Evolutionary conservation across 306 rosid species (phyloP), one percentile per base, ranked within the genome.

Genomic region (Corylus americana): DNA sequence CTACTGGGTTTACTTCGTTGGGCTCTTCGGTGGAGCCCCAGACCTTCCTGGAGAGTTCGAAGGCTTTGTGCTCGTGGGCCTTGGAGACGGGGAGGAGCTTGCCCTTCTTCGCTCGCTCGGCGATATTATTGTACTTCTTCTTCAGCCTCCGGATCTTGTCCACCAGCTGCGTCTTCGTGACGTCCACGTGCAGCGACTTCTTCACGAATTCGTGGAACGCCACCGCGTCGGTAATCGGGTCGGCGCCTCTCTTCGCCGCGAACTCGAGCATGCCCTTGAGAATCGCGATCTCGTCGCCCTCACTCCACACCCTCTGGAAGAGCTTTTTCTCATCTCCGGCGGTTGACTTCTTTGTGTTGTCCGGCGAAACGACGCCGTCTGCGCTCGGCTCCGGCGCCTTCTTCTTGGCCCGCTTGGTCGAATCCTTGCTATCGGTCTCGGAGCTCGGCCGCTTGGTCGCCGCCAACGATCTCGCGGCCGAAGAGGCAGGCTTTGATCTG

Each of bases 251-350:
- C 61, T 80, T 77, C 0, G 81, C 76, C 1, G 69, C 7, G 37
- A 50, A 91, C 0, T 91, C 96, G 9, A 11, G 22, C 11, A 92
- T 39, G 0, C 97, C 91, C 13, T 81, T 80, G 0, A 93, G 74
- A 16, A 93, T 72, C 0, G 61, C 80, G 4, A 93, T 71, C 48
- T 89, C 94, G 9, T 93, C 94, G 0, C 85, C 94, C 55, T 86
- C 90, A 17, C 84, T 85, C 88, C 92, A 92, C 0, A 91, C 17
- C 48, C 97, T 82, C 85, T 85, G 92, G 74, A 76, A 84, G 4
- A 57, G 54, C 80, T 87, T 89, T 75, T 80, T 91, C 0, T 87
- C 67, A 4, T 86, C 88, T 1, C 82, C 88, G 0, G 78, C 89
- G 1, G 49, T 20, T 42, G 87, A 1, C 57, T 83, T 82, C 70